A percentile compares a stretch with the other conserved stretches of the same genome.
Evolutionary conservation across 208 protist genomes (phyloP).

Genomic region (Wallacemonas sp.): DNA sequence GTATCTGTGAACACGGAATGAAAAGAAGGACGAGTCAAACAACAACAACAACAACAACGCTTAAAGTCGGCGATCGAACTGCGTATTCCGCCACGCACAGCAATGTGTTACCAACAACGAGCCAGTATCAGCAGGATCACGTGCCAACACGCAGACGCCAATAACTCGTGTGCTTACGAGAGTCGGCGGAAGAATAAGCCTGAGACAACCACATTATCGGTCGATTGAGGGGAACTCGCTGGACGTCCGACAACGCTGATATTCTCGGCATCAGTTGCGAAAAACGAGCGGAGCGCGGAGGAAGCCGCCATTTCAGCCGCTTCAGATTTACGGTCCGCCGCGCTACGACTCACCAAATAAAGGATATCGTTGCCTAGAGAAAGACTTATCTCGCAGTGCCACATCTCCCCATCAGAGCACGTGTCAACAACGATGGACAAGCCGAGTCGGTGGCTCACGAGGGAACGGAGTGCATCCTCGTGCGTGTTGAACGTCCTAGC

Average conservation of each 20-base stretch:
- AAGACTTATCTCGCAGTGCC: constrained; percentile 62
- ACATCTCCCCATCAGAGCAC: constrained; percentile 19
- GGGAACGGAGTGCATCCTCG: constrained; percentile 2
- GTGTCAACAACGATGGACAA: constrained; percentile 25
- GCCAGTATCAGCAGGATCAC: too few relatives aligned
- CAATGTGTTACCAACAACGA: too few relatives aligned
- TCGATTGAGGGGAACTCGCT: not conserved
- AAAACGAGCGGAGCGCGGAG: constrained; percentile 9
- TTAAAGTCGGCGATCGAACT: too few relatives aligned
- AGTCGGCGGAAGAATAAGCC: too few relatives aligned
- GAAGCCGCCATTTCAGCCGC: constrained; percentile 41
- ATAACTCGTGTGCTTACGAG: too few relatives aligned
- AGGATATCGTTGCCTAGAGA: constrained; percentile 29
- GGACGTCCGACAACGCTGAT: not conserved
- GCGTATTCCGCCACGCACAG: too few relatives aligned
- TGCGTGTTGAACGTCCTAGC: not conserved
- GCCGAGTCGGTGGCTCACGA: constrained; percentile 25
- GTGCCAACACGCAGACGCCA: too few relatives aligned
- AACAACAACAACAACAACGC: too few relatives aligned
- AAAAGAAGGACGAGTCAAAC: too few relatives aligned
- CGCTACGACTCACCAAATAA: constrained; percentile 36
- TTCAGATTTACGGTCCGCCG: constrained; percentile 41
- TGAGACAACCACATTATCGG: too few relatives aligned
- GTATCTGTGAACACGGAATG: too few relatives aligned
- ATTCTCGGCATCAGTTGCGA: not conserved